phyloP scores from a whole-genome alignment of 345 rosid species.

The Rhodamnia argentea region DNA sequence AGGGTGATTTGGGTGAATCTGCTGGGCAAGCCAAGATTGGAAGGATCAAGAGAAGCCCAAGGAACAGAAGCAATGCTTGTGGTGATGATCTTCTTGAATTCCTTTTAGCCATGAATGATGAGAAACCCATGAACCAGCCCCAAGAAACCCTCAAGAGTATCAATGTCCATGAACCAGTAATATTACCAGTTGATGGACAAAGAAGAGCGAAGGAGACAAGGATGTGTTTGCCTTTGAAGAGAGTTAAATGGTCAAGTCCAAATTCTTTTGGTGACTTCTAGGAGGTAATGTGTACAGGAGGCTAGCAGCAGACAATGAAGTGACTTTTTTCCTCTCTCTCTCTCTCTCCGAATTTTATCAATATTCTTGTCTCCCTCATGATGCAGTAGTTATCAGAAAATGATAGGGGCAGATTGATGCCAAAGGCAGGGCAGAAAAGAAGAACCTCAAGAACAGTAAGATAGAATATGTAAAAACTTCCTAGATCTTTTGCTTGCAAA shows the following conservation, averaged over 20 bases:
- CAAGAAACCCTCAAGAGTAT: not conserved
- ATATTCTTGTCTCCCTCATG: not conserved
- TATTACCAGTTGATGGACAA: not conserved
- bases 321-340: not conserved
- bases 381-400: not conserved
- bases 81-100: not conserved
- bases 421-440: not conserved
- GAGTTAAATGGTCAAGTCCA: not conserved
- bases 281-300: not conserved
- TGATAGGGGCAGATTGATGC: not conserved
- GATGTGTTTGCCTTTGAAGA: not conserved
- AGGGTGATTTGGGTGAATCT: not conserved
- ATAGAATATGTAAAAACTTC: not conserved
- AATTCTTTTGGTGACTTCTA: not conserved
- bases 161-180: not conserved
- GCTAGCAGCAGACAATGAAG: not conserved
- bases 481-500: not conserved
- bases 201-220: not conserved
- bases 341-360: not conserved
- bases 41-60: not conserved
- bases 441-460: not conserved
- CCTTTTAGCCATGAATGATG: not conserved
- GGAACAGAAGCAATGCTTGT: not conserved
- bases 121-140: not conserved
- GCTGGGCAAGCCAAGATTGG: not conserved